Percentiles rank a stretch among this genome's conserved stretches.
These are phyloP conservation scores for Candida vaughaniae DNA, from an alignment of 805 yeast species.

Conservation along the genomic window DNA sequence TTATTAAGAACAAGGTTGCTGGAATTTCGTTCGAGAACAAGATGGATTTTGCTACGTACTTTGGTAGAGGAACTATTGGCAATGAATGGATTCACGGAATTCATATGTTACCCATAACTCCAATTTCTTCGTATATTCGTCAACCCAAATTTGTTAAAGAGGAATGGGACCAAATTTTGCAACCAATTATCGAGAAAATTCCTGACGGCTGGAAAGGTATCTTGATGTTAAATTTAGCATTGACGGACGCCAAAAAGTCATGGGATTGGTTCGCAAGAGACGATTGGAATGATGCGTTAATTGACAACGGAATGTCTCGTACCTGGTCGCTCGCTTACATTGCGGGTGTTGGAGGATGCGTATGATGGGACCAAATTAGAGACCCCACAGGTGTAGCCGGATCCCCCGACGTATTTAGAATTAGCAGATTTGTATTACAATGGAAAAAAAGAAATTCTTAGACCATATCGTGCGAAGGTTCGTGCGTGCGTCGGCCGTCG, in stretches of 20 bases:
- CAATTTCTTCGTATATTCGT: slow-evolving; percentile 62
- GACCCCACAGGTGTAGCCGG: not conserved
- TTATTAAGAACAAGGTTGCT: slow-evolving; percentile 63
- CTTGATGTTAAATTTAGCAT: slow-evolving; percentile 70
- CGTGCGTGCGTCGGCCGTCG: too few relatives aligned
- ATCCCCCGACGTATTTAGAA: not conserved
- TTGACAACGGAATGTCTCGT: slow-evolving; percentile 83
- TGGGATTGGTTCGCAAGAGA: slow-evolving; percentile 47
- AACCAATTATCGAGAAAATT: slow-evolving; percentile 44
- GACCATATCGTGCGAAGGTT: too few relatives aligned
- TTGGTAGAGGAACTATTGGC: slow-evolving; percentile 58
- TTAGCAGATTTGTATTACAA: too few relatives aligned
- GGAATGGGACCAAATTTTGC: slow-evolving; percentile 60
- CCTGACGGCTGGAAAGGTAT: slow-evolving; percentile 74
- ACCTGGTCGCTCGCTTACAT: slow-evolving; percentile 85
- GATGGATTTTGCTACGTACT: slow-evolving; percentile 70
- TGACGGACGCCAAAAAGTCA: slow-evolving; percentile 57
- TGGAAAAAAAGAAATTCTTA: too few relatives aligned
- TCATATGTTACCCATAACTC: slow-evolving; percentile 73
- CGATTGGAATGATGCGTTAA: slow-evolving; percentile 51
- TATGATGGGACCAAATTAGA: not conserved
- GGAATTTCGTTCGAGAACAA: slow-evolving; percentile 76
- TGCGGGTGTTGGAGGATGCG: slow-evolving; percentile 47
- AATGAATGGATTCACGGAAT: slow-evolving; percentile 75
- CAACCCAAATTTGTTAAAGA: slow-evolving; percentile 52